A percentile compares a stretch with the other conserved stretches of the same genome.
Evolutionary conservation across 140 eudicot genomes (phyloP).

Genomic region (Cichorium intybus): DNA sequence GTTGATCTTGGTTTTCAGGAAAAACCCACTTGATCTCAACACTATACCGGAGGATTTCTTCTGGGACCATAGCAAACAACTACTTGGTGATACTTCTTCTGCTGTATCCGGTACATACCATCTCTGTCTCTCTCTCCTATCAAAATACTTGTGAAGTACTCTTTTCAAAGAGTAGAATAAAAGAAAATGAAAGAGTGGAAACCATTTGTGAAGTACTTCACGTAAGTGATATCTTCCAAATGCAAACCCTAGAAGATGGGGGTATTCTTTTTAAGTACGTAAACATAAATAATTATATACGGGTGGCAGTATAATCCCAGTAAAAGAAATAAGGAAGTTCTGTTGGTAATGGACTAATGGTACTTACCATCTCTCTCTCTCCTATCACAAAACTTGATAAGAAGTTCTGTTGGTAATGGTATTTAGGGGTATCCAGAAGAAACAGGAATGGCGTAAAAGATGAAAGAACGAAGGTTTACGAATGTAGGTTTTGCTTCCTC

Average conservation of each 20-base stretch:
- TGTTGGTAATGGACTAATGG: no score
- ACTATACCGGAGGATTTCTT: conserved; percentile 79
- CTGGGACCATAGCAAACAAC: conserved; percentile 54
- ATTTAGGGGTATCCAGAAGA: conserved; percentile 36
- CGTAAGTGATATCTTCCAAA: no score
- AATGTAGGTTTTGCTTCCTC: conserved; percentile 94
- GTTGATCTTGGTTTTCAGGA: conserved; percentile 51
- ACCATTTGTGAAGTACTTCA: no score
- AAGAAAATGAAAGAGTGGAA: background rate
- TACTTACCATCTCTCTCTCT: no score
- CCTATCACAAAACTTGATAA: no score
- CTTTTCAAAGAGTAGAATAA: background rate
- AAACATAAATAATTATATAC: no score
- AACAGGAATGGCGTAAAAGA: conserved; percentile 59
- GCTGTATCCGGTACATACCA: conserved; percentile 51
- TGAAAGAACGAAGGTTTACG: conserved; percentile 71
- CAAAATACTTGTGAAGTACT: background rate
- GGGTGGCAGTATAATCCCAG: no score
- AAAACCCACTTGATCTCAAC: conserved; percentile 77
- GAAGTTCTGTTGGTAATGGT: no score
- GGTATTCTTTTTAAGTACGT: conserved; percentile 4
- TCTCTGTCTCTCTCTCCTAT: background rate
- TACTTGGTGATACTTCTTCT: conserved; percentile 60
- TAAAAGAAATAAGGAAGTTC: no score
- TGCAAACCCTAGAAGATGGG: no score